These are phyloP conservation scores for Brettanomyces naardenensis DNA, from an alignment of 805 yeast species.

Conservation along the genomic window DNA sequence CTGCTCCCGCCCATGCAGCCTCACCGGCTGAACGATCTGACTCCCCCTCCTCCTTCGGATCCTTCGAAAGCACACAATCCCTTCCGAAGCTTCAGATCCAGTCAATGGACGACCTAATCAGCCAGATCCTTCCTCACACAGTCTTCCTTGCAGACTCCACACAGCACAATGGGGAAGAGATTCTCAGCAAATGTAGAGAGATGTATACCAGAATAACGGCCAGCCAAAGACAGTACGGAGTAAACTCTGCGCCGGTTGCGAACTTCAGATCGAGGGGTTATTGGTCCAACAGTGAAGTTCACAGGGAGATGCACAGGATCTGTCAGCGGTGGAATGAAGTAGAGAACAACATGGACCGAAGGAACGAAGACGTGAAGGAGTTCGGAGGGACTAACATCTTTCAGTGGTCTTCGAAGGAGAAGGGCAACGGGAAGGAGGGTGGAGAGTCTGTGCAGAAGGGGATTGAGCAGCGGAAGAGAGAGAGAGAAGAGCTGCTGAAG, in stretches of 20 bases:
- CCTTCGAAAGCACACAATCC: too few species aligned
- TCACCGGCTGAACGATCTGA: too few species aligned
- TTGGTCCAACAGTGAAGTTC: conserved; percentile 7
- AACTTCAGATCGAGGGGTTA: conserved; percentile 18
- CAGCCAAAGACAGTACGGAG: neutral
- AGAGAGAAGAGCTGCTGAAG: conserved; percentile 1
- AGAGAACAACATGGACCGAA: conserved; percentile 19
- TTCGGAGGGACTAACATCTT: conserved; percentile 8
- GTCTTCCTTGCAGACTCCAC: too few species aligned
- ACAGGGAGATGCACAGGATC: conserved; percentile 9
- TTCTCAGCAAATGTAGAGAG: too few species aligned
- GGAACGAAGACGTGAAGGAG: conserved; percentile 3
- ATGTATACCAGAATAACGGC: neutral
- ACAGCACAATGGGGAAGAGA: too few species aligned
- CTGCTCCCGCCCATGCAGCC: too few species aligned
- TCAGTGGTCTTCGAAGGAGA: conserved; percentile 11
- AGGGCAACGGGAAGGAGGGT: neutral
- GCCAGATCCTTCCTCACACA: too few species aligned
- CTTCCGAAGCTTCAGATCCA: too few species aligned
- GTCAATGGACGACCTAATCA: too few species aligned
- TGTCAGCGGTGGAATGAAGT: conserved; percentile 18
- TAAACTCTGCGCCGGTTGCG: conserved; percentile 6
- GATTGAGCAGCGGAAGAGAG: neutral
- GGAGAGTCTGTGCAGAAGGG: neutral
- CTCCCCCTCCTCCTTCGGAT: too few species aligned